Evolutionary conservation across 2,329 filamentous ascomycete species (phyloP).

Genomic region (Chaetomiaceae sp.): DNA sequence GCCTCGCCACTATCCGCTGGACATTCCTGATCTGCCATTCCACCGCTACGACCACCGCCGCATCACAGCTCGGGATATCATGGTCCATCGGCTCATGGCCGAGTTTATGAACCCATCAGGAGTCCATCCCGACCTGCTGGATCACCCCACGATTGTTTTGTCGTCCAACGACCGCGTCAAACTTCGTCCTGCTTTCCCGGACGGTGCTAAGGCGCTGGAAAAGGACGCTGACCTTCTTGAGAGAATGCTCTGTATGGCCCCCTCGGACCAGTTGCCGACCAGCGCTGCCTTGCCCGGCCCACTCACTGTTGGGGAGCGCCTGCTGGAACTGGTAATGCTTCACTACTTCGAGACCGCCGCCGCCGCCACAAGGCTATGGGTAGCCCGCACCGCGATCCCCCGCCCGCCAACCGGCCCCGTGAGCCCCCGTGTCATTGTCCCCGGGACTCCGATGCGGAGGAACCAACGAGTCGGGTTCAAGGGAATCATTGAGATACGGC

Average conservation of each 20-base stretch:
- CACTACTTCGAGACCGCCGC: constrained; percentile 24
- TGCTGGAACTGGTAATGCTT: constrained; percentile 21
- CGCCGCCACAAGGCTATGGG: constrained; percentile 16
- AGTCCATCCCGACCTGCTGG: too few species aligned
- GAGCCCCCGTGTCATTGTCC: too few species aligned
- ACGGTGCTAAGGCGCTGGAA: not conserved
- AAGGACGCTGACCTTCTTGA: not conserved
- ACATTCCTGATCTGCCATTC: constrained; percentile 30
- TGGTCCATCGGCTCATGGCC: constrained; percentile 29
- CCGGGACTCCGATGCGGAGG: too few species aligned
- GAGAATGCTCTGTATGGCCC: not conserved
- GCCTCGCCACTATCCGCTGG: constrained; percentile 30
- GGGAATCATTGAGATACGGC: not conserved
- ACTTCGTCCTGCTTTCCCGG: not conserved
- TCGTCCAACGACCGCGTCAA: too few species aligned
- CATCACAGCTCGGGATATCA: constrained; percentile 27
- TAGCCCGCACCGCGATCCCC: constrained; percentile 10
- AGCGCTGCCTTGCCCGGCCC: not conserved
- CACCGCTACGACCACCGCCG: constrained; percentile 30
- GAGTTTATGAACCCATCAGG: constrained; percentile 27
- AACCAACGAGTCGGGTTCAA: not conserved
- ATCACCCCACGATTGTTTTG: too few species aligned
- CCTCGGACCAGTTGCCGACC: not conserved
- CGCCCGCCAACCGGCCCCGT: not conserved
- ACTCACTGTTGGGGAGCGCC: constrained; percentile 9